Conservation (phyloP, 768 basidiomycete genomes). For the Termitomyces sp. region DNA sequence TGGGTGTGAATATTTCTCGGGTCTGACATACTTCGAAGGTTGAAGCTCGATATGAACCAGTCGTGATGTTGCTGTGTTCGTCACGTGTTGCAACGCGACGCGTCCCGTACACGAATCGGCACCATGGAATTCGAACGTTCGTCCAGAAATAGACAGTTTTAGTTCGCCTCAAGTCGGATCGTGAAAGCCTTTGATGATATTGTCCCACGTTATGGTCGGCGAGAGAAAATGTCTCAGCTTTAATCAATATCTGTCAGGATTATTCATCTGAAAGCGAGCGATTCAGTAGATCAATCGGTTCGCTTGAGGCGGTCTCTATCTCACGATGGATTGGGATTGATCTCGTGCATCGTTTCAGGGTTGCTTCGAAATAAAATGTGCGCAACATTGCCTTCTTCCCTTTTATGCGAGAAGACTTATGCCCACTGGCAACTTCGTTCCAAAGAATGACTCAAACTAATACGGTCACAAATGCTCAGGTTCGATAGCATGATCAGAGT, state of each 20-base stretch:
- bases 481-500: background rate
- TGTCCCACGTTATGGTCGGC: background rate
- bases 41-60: slow-evolving; percentile 8
- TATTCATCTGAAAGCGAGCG: background rate
- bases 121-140: background rate
- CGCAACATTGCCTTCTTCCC: background rate
- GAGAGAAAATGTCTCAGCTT: background rate
- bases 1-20: slow-evolving; percentile 14
- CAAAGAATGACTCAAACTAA: background rate
- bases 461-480: background rate
- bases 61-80: slow-evolving; percentile 9
- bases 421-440: background rate
- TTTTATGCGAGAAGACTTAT: no score
- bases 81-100: slow-evolving; percentile 15
- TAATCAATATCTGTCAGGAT: background rate
- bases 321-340: background rate
- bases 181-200: background rate
- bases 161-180: background rate
- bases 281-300: background rate
- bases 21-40: slow-evolving; percentile 12
- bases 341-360: background rate
- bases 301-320: background rate
- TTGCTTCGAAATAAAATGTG: background rate
- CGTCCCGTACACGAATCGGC: background rate
- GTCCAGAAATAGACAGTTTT: slow-evolving; percentile 1